Conservation (phyloP, 306 rosid species). For the Fagus sylvatica region DNA sequence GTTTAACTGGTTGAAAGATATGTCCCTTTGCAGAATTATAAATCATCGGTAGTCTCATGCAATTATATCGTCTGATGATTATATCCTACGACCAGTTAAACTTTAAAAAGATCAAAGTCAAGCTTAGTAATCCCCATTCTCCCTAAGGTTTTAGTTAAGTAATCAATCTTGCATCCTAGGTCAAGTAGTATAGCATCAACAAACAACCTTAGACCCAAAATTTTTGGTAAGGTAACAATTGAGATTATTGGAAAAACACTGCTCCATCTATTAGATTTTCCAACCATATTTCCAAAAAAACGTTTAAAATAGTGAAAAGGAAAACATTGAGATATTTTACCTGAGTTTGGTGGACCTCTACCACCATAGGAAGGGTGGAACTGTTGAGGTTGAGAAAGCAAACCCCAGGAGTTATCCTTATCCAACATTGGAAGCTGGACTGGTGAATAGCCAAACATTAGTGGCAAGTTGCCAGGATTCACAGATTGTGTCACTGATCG, state of each 20-base stretch:
- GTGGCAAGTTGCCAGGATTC: slow-evolving; percentile 63
- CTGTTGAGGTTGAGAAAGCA: slow-evolving; percentile 72
- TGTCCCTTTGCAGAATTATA: not conserved
- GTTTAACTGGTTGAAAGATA: not conserved
- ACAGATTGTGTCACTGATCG: slow-evolving; percentile 54
- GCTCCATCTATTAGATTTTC: not conserved
- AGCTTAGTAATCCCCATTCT: not conserved
- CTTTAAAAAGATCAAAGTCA: not conserved
- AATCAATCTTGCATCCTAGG: not conserved
- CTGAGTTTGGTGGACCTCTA: slow-evolving; percentile 69
- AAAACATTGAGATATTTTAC: slow-evolving; percentile 38
- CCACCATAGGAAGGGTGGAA: slow-evolving; percentile 62
- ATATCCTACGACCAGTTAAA: not conserved
- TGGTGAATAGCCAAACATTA: slow-evolving; percentile 73
- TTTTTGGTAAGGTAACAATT: not conserved
- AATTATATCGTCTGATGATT: not conserved
- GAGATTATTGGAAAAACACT: not conserved
- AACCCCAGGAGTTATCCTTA: slow-evolving; percentile 80
- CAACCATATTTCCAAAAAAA: not conserved
- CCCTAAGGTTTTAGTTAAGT: not conserved
- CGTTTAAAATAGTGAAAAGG: not conserved
- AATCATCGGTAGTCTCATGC: not conserved
- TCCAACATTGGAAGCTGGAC: slow-evolving; percentile 81
- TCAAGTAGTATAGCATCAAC: not conserved
- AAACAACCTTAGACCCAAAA: not conserved